Percentiles rank a stretch among this genome's conserved stretches.
Conservation (phyloP, 495 filamentous ascomycete genomes). For the Cladorrhinum samala region DNA sequence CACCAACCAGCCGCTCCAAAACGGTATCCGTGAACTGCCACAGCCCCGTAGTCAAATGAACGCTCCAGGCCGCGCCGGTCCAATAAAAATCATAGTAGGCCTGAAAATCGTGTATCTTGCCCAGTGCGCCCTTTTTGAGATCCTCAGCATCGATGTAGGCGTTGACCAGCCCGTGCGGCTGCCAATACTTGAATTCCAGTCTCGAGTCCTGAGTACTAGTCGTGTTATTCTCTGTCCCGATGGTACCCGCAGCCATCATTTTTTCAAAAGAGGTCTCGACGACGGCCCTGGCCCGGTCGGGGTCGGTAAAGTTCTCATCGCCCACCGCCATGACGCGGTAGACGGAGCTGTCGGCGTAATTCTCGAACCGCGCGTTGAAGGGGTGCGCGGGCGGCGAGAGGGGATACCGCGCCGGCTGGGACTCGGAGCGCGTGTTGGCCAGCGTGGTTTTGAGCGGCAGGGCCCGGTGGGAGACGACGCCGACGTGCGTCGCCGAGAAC, state of each 20-base stretch:
- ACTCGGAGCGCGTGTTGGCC: constrained; percentile 13
- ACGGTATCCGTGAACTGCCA: constrained; percentile 32
- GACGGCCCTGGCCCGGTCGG: constrained; percentile 22
- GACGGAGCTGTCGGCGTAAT: constrained; percentile 18
- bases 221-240: constrained; percentile 19
- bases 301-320: constrained; percentile 22
- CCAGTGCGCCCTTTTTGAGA: constrained; percentile 30
- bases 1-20: constrained; percentile 10
- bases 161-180: constrained; percentile 28
- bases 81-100: constrained; percentile 37
- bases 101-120: constrained; percentile 34
- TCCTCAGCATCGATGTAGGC: constrained; percentile 25
- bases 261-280: constrained; percentile 25
- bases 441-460: constrained; percentile 14
- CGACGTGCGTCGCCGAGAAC: constrained; percentile 31
- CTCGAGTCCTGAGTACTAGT: constrained; percentile 11
- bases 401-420: constrained; percentile 6
- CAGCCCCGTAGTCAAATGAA: constrained; percentile 32
- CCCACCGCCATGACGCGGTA: constrained; percentile 36
- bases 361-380: constrained; percentile 19
- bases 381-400: constrained; percentile 11
- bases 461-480: constrained; percentile 27
- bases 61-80: constrained; percentile 35
- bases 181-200: constrained; percentile 29
- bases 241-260: constrained; percentile 23